A percentile compares a stretch with the other conserved stretches of the same genome.
Evolutionary conservation across 106 monocot genomes (phyloP).

Genomic region (Vanilla planifolia): DNA sequence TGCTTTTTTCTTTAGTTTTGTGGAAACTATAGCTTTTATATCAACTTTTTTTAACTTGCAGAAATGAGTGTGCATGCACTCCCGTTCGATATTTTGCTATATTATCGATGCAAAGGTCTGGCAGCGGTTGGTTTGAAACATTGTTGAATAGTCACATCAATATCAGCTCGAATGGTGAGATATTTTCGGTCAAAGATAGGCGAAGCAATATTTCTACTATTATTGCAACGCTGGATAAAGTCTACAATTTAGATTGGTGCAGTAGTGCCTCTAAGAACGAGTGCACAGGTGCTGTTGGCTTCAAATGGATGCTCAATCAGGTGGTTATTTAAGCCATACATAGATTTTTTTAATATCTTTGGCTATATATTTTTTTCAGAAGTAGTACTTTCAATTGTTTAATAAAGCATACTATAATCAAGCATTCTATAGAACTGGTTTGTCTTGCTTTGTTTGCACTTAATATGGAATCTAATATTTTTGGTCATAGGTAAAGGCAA

Average conservation of each 20-base stretch:
- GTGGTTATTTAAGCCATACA: slow-evolving; percentile 12
- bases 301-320: slow-evolving; percentile 95
- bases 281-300: slow-evolving; percentile 69
- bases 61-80: slow-evolving; percentile 77
- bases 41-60: slow-evolving; percentile 14
- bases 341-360: background rate
- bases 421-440: no score
- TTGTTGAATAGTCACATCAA: slow-evolving; percentile 80
- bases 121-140: slow-evolving; percentile 90
- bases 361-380: no score
- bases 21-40: background rate
- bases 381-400: no score
- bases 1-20: background rate
- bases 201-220: slow-evolving; percentile 61
- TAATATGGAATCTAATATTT: no score
- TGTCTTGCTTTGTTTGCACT: no score
- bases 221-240: slow-evolving; percentile 38
- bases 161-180: slow-evolving; percentile 79
- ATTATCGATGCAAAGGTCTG: slow-evolving; percentile 83
- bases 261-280: slow-evolving; percentile 81
- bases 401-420: no score
- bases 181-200: slow-evolving; percentile 65
- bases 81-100: slow-evolving; percentile 70
- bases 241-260: slow-evolving; percentile 67
- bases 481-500: no score